phyloP scores from a whole-genome alignment of 2,329 filamentous ascomycete genomes.

The Pezicula carpinea region DNA sequence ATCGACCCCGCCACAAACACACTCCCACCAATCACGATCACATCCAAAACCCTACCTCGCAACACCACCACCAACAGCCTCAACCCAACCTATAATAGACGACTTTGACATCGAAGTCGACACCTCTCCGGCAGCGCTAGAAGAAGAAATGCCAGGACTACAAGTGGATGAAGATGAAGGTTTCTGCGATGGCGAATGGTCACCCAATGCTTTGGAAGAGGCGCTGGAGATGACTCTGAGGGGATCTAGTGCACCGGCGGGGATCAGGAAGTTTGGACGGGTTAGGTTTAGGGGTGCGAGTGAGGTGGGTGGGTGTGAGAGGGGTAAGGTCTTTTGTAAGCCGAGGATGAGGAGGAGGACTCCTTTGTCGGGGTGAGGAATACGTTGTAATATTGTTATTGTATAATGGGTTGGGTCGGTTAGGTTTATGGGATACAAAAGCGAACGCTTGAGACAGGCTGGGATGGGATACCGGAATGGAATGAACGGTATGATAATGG shows the following conservation, averaged over 20 bases:
- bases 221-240: conserved; percentile 13
- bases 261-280: conserved; percentile 12
- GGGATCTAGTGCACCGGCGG: conserved; percentile 15
- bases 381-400: not conserved
- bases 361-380: not conserved
- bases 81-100: not conserved
- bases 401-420: not conserved
- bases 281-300: conserved; percentile 9
- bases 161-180: conserved; percentile 19
- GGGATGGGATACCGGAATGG: not conserved
- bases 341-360: conserved; percentile 17
- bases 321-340: conserved; percentile 9
- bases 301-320: conserved; percentile 5
- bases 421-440: not conserved
- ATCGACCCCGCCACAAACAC: conserved; percentile 1
- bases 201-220: not conserved
- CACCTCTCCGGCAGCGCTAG: not conserved
- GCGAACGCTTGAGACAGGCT: not conserved
- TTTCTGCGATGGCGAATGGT: conserved; percentile 11
- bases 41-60: not conserved
- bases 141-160: not conserved
- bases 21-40: not conserved
- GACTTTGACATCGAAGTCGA: not conserved
- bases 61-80: not conserved
- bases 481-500: not conserved